Evolutionary conservation across 164 flowering plant genomes (phyloP).

Genomic region (Umbellularia californica): DNA sequence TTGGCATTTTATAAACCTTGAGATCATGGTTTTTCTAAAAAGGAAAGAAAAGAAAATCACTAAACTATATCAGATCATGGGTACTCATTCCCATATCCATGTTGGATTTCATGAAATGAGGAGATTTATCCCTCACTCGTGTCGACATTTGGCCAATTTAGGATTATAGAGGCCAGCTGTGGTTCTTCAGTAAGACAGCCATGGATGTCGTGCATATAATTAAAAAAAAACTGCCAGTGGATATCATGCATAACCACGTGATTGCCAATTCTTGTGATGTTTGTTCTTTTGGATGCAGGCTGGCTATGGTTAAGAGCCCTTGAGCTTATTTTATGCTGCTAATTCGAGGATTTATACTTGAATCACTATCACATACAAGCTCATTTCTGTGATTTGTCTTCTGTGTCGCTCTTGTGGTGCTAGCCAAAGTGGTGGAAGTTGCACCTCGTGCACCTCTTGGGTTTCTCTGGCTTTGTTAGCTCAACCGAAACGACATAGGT

Average conservation of each 20-base stretch:
- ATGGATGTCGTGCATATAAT: too few relatives aligned
- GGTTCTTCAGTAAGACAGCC: not conserved
- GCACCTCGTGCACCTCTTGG: not conserved
- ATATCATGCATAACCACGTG: not conserved
- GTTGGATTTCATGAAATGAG: not conserved
- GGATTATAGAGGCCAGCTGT: not conserved
- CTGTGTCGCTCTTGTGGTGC: not conserved
- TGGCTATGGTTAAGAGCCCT: not conserved
- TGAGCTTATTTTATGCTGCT: conserved; percentile 4
- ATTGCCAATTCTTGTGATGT: not conserved
- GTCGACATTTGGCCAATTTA: not conserved
- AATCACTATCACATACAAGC: not conserved
- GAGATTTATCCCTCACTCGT: not conserved
- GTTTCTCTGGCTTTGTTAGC: not conserved
- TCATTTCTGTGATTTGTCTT: not conserved
- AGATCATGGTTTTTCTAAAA: too few relatives aligned
- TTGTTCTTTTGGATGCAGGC: conserved; percentile 5
- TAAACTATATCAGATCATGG: too few relatives aligned
- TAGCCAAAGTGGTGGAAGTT: not conserved
- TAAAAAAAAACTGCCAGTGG: not conserved
- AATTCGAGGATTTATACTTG: not conserved
- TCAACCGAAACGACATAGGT: not conserved
- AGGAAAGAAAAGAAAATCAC: too few relatives aligned
- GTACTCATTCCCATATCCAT: not conserved
- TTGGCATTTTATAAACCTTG: too few relatives aligned